phyloP scores from a whole-genome alignment of 495 filamentous ascomycete species.

The Aspergillus sclerotioniger region DNA sequence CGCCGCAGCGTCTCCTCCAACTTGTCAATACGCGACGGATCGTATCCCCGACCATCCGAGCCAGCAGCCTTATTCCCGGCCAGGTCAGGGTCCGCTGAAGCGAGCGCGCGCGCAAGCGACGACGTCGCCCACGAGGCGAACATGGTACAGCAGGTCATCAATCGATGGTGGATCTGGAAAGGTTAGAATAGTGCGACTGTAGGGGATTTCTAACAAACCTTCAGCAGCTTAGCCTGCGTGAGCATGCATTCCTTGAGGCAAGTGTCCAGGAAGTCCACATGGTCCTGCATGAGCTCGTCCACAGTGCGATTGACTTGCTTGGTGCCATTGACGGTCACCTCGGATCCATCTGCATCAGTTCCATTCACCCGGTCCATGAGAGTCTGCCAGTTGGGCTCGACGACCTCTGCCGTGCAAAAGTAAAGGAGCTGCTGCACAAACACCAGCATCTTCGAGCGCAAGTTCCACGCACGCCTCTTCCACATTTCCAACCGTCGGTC shows the following conservation, averaged over 20 bases:
- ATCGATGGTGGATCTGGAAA: conserved; percentile 84
- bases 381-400: conserved; percentile 94
- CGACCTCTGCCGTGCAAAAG: conserved; percentile 94
- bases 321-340: conserved; percentile 44
- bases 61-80: conserved; percentile 40
- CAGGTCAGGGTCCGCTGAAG: conserved; percentile 73
- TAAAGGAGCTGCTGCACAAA: conserved; percentile 96
- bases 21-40: conserved; percentile 68
- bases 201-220: conserved; percentile 53
- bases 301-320: conserved; percentile 75
- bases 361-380: conserved; percentile 80
- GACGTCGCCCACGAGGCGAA: conserved; percentile 83
- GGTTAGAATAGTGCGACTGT: conserved; percentile 22
- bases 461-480: conserved; percentile 90
- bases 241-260: conserved; percentile 99
- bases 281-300: conserved; percentile 97
- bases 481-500: conserved; percentile 77
- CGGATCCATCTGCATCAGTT: conserved; percentile 53
- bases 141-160: conserved; percentile 87
- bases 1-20: conserved; percentile 79
- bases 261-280: conserved; percentile 96
- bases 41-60: conserved; percentile 43
- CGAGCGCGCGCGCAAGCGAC: conserved; percentile 71
- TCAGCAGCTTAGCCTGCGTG: conserved; percentile 88
- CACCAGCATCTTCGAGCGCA: conserved; percentile 90